Conservation (phyloP, 495 filamentous ascomycete genomes). For the Copromyces sp. region DNA sequence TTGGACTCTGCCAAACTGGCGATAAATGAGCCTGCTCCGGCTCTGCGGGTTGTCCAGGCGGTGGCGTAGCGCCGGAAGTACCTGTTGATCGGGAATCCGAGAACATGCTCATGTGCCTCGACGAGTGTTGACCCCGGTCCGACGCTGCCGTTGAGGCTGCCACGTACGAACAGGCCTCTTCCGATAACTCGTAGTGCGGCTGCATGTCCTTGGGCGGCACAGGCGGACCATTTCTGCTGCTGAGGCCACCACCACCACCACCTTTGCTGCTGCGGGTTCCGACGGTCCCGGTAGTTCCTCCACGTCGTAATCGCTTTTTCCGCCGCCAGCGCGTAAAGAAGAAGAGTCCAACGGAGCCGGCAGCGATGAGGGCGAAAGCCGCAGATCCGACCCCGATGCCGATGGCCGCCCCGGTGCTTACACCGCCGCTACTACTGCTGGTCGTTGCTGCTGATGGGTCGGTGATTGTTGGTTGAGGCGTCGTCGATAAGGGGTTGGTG, state of each 20-base stretch:
- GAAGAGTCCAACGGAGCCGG: constrained; percentile 10
- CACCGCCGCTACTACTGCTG: neutral
- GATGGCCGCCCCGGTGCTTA: constrained; percentile 17
- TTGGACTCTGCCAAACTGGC: neutral
- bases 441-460: neutral
- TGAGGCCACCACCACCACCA: neutral
- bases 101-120: neutral
- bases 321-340: constrained; percentile 14
- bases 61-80: neutral
- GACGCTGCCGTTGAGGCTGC: neutral
- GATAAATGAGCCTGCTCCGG: neutral
- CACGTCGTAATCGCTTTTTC: constrained; percentile 2
- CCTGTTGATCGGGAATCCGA: neutral
- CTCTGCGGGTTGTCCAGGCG: neutral
- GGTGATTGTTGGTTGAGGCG: neutral
- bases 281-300: neutral
- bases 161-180: constrained; percentile 4
- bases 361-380: constrained; percentile 7
- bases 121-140: neutral
- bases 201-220: constrained; percentile 19
- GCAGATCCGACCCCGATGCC: constrained; percentile 23
- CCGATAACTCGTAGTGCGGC: constrained; percentile 13
- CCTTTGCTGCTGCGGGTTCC: neutral
- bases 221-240: constrained; percentile 5
- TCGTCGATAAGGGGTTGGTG: neutral